Percentiles rank a stretch among this genome's conserved stretches.
Conservation (phyloP, 2,329 filamentous ascomycete genomes). For the Diatrype stigma region DNA sequence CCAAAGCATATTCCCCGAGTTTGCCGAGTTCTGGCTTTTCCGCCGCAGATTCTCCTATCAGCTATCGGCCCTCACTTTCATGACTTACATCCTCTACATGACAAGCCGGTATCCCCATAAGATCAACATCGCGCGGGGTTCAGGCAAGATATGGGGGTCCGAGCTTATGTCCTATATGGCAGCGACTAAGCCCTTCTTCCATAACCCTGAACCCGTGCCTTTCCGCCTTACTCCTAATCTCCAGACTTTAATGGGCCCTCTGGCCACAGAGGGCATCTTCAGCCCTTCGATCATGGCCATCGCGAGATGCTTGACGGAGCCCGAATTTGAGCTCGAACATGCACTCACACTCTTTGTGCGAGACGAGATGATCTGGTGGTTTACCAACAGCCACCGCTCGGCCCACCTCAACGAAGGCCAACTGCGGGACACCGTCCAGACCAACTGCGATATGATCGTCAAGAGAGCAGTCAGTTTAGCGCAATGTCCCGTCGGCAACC, state of each 20-base stretch:
- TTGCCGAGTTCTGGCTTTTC: conserved; percentile 97
- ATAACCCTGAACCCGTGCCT: conserved; percentile 91
- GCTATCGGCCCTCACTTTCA: conserved; percentile 89
- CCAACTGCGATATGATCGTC: conserved; percentile 86
- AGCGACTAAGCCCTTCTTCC: conserved; percentile 78
- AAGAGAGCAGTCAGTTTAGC: conserved; percentile 85
- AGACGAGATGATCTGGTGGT: conserved; percentile 98
- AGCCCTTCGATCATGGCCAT: conserved; percentile 95
- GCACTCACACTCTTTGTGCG: conserved; percentile 91
- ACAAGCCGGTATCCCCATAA: conserved; percentile 94
- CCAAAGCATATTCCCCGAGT: conserved; percentile 80
- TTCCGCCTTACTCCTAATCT: conserved; percentile 97
- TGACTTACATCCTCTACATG: conserved; percentile 98
- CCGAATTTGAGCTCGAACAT: conserved; percentile 86
- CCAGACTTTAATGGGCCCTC: conserved; percentile 91
- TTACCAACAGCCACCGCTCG: conserved; percentile 69
- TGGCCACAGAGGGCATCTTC: conserved; percentile 95
- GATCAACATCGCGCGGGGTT: conserved; percentile 81
- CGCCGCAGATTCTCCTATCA: conserved; percentile 95
- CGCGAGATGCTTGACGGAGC: conserved; percentile 86
- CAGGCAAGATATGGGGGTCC: conserved; percentile 93
- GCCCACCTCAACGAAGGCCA: conserved; percentile 59
- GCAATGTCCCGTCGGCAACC: conserved; percentile 68
- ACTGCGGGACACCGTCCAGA: conserved; percentile 73
- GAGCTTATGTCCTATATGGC: conserved; percentile 92